phyloP scores from a whole-genome alignment of 441 rosid species.

The Metrosideros polymorpha region DNA sequence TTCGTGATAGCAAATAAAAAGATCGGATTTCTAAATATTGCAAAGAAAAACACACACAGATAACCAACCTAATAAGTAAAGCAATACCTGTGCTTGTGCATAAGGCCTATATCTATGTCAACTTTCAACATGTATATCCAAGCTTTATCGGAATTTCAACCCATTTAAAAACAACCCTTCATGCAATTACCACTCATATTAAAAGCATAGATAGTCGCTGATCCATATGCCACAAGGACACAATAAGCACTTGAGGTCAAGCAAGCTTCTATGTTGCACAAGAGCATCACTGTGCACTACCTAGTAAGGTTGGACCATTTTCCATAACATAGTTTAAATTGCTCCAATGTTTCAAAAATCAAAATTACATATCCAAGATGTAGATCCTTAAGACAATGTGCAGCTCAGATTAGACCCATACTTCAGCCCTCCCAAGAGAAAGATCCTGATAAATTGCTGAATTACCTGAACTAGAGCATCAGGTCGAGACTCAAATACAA shows the following conservation, averaged over 20 bases:
- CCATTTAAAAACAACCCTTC: not conserved
- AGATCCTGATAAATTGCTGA: not conserved
- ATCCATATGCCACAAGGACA: not conserved
- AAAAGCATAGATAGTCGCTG: not conserved
- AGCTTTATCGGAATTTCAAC: not conserved
- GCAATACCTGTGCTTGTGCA: not conserved
- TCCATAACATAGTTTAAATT: not conserved
- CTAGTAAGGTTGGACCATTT: not conserved
- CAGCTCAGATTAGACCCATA: not conserved
- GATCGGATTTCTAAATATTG: not conserved
- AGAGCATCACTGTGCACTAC: not conserved
- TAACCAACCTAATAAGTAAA: not conserved
- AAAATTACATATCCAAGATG: not conserved
- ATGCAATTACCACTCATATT: not conserved
- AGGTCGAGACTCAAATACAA: conserved; percentile 95
- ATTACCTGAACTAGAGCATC: conserved; percentile 95
- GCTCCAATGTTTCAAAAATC: not conserved
- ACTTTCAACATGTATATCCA: not conserved
- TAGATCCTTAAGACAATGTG: not conserved
- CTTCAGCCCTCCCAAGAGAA: not conserved
- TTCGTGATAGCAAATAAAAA: not conserved
- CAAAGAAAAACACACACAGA: not conserved
- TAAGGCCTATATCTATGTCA: not conserved
- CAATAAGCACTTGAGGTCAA: not conserved
- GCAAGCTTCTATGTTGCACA: not conserved